Base-by-base conservation (phyloP, 306 rosid genomes). In the Lagenaria siceraria region DNA sequence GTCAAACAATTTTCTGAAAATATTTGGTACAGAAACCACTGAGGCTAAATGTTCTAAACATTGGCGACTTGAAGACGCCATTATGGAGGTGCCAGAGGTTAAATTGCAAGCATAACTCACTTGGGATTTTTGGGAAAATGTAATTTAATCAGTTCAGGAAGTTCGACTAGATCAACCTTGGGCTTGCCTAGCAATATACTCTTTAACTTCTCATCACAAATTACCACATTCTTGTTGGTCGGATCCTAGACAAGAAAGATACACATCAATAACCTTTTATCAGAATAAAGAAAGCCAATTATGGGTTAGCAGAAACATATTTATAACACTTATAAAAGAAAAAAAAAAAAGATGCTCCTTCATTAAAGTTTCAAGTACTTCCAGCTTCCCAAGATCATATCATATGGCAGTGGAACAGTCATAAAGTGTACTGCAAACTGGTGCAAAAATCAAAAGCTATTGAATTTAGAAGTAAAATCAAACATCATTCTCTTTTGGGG, bases 41-140 rank as follows among this genome's bases (percentile, higher is more conserved):
- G 36, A 13, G 10, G 35, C 75, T 22, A 21, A 22, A 69, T 36
- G 12, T 43, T 13, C 35, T 1, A 42, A 24, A 13, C 4, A 69
- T 40, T 0, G 54, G 51, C 10, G 12, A 22, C n/a, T 5, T 69
- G 75, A 40, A 22, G 36, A 69, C 12, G 4, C 21, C 75, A 40
- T 42, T 21, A 12, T 0, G 11, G 54, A 69, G 35, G 10, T 22
- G 54, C n/a, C 0, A 11, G 29, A 68, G 52, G 54, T 24, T 42
- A 42, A 68, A 68, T 35, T 14, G 13, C 11, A 69, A 24, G 19
- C 56, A 22, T 14, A 49, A 17, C 80, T 83, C 76, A 92, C 89
- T 87, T 92, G 33, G 82, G 84, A 72, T 79, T 92, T 81, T 94
- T 94, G 1, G 97, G 97, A 82, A 94, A 94, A 85, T 94, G 97